These are phyloP conservation scores for Boletus pseudopeckii DNA, from an alignment of 768 basidiomycete genomes.

Conservation along the genomic window DNA sequence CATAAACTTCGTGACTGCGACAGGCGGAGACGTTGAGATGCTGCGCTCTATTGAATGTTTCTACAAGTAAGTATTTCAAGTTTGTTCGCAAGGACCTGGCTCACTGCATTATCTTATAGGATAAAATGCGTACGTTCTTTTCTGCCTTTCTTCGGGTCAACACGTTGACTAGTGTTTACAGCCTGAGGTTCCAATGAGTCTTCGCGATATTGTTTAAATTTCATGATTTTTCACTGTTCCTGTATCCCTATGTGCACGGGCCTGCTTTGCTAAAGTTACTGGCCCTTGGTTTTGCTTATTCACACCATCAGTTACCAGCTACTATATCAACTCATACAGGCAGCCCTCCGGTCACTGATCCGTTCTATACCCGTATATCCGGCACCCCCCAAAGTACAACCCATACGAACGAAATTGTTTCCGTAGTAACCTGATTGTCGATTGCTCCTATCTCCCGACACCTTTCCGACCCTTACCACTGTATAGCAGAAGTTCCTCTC, in stretches of 20 bases:
- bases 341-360: constrained; percentile 30
- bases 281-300: constrained; percentile 33
- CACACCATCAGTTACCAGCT: constrained; percentile 44
- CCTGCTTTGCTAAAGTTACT: constrained; percentile 34
- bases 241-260: constrained; percentile 80
- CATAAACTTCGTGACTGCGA: constrained; percentile 96
- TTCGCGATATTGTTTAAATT: constrained; percentile 83
- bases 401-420: constrained; percentile 52
- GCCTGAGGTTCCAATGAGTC: constrained; percentile 90
- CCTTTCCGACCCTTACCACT: constrained; percentile 46
- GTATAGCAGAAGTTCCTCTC: constrained; percentile 57
- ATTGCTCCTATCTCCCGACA: constrained; percentile 39
- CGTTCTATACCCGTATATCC: constrained; percentile 73
- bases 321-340: constrained; percentile 45
- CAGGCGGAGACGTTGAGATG: constrained; percentile 98
- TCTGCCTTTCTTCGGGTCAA: constrained; percentile 1
- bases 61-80: constrained; percentile 67
- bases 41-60: constrained; percentile 97
- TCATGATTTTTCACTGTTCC: constrained; percentile 44
- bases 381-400: constrained; percentile 38
- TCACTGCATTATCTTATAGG: constrained; percentile 37
- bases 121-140: constrained; percentile 79
- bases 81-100: background rate
- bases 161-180: constrained; percentile 34
- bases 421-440: constrained; percentile 42